phyloP scores from a whole-genome alignment of 495 filamentous ascomycete species.

The Staphylotrichum longicolle region DNA sequence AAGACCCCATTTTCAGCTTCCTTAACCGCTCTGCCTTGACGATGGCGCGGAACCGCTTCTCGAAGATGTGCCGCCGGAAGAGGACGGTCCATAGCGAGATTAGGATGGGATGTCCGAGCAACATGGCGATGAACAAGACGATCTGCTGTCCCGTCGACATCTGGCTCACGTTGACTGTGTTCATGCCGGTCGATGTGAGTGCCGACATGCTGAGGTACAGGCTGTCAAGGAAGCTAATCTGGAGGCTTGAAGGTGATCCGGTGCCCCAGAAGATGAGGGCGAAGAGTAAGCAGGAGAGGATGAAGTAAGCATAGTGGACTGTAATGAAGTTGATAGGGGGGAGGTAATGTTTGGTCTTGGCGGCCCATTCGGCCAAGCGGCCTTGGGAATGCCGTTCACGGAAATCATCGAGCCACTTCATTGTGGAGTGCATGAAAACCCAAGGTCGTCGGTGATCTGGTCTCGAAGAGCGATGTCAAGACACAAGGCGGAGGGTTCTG shows the following conservation, averaged over 20 bases:
- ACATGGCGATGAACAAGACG: conserved; percentile 68
- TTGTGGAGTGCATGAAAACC: neutral
- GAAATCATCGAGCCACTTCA: conserved; percentile 6
- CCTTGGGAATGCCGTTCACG: conserved; percentile 2
- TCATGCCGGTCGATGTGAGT: conserved; percentile 79
- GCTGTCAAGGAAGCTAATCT: conserved; percentile 69
- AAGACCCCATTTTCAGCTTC: conserved; percentile 15
- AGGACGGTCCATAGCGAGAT: conserved; percentile 62
- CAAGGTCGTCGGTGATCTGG: no score
- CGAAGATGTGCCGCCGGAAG: conserved; percentile 68
- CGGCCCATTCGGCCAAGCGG: conserved; percentile 1
- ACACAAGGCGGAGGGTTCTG: no score
- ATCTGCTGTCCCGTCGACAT: conserved; percentile 78
- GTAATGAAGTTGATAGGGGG: conserved; percentile 75
- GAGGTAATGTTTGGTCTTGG: conserved; percentile 32
- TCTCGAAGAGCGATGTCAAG: no score
- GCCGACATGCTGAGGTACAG: conserved; percentile 75
- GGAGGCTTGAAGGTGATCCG: conserved; percentile 50
- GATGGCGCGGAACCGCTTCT: conserved; percentile 61
- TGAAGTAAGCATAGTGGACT: conserved; percentile 71
- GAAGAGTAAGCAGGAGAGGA: conserved; percentile 58
- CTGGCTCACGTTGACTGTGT: conserved; percentile 62
- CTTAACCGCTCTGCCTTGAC: conserved; percentile 49
- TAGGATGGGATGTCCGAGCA: conserved; percentile 71
- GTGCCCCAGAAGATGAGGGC: conserved; percentile 73